phyloP scores from a whole-genome alignment of 2,329 filamentous ascomycete genomes.

The Fusarium sp. region DNA sequence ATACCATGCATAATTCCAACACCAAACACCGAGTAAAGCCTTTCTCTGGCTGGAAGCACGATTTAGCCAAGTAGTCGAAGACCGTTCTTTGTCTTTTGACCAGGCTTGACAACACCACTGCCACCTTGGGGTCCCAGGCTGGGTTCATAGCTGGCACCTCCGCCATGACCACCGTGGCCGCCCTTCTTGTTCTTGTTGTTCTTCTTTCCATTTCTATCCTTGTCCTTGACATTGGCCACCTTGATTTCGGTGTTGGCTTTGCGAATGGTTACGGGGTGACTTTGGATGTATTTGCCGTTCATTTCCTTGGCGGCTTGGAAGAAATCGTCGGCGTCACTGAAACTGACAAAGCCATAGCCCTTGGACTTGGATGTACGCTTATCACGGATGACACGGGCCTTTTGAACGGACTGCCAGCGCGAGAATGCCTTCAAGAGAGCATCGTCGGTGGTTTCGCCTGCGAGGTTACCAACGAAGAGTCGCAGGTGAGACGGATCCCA shows the following conservation, averaged over 20 bases:
- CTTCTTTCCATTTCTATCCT: slow-evolving; percentile 54
- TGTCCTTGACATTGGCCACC: slow-evolving; percentile 74
- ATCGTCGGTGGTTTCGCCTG: slow-evolving; percentile 97
- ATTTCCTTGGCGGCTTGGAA: slow-evolving; percentile 97
- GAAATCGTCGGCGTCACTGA: slow-evolving; percentile 94
- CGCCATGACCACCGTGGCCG: slow-evolving; percentile 44
- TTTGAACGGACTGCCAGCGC: slow-evolving; percentile 87
- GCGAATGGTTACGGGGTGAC: slow-evolving; percentile 88
- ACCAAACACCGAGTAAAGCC: slow-evolving; percentile 31
- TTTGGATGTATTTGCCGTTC: slow-evolving; percentile 99
- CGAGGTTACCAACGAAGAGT: slow-evolving; percentile 95
- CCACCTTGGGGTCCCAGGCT: slow-evolving; percentile 61
- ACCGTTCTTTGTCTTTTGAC: slow-evolving; percentile 75
- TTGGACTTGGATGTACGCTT: slow-evolving; percentile 97
- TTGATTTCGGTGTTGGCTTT: slow-evolving; percentile 94
- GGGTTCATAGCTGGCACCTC: slow-evolving; percentile 58
- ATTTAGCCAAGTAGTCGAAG: slow-evolving; percentile 67
- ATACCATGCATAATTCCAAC: slow-evolving; percentile 29
- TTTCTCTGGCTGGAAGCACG: not conserved
- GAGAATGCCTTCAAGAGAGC: slow-evolving; percentile 93
- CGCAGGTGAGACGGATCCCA: slow-evolving; percentile 97
- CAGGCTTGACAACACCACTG: slow-evolving; percentile 68
- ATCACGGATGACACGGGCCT: slow-evolving; percentile 92
- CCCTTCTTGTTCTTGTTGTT: slow-evolving; percentile 54
- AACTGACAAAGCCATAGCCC: slow-evolving; percentile 96